Evolutionary conservation across 2,329 filamentous ascomycete genomes (phyloP), one percentile per base, ranked within the genome.

Genomic region (Fusarium chaquense): DNA sequence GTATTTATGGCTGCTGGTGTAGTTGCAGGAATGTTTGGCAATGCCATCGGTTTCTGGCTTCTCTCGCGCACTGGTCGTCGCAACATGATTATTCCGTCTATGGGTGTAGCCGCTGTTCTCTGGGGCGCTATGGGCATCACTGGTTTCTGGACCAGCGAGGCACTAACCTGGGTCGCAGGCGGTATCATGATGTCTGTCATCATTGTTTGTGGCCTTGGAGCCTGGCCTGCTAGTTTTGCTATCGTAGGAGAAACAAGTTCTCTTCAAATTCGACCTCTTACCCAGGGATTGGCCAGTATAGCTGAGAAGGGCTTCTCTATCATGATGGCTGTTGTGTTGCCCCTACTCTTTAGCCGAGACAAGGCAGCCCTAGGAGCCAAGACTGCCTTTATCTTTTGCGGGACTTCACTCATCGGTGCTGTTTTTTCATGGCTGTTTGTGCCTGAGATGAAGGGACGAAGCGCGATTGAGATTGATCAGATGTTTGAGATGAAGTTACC

Each of bases 1-100:
- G 73, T 86, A n/a, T 78, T 86, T 43, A 75, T 85, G 12, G 81
- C 85, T 22, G 62, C 82, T 0, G 84, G 84, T 1, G 80, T 86
- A 43, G 78, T 81, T 0, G 73, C 83, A 3, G 84, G 83, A 4
- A 72, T 86, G 11, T 24, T 83, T 1, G 80, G 81, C 6, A 86
- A 86, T 36, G 76, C 77, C 0, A 62, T 79, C 1, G 80, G 81
- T 0, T 78, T 86, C 28, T 85, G 81, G 81, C 73, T 83, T 1
- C 73, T 85, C 41, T 79, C 80, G 0, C 74, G 77, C 5, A 73
- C 83, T 6, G 82, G 81, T 0, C 77, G 84, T 5, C 76, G 84
- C 13, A 74, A 62, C 5, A 76, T 85, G 20, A 79, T 80, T 3
- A 45, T 84, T 0, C 54, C 62, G 0, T 81, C 81, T 0, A 61